Evolutionary conservation across 75 land plant species (phyloP), one percentile per base, ranked within the genome.

Genomic region (Chamaecyparis obtusa): DNA sequence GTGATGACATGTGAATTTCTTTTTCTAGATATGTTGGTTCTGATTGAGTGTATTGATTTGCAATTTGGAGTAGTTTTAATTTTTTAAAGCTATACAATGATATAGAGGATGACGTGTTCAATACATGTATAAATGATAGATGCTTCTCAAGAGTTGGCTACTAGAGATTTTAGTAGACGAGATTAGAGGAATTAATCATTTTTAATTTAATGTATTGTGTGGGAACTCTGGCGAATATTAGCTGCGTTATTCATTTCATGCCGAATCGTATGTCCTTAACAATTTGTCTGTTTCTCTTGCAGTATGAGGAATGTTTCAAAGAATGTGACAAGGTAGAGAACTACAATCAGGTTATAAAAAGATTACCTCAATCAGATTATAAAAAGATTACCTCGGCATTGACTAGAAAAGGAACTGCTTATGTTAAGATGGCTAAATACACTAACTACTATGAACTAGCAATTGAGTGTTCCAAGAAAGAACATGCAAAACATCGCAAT

Each of bases 361-460:
- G n/a, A n/a, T n/a, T n/a, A n/a, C n/a, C n/a, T n/a, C n/a, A n/a
- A n/a, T n/a, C n/a, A n/a, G n/a, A 98, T 88, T 98, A 87, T 82
- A 98, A 98, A 86, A 95, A 96, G 98, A 86, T 98, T 67, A 93
- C 99, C 44, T 92, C 88, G 82, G 99, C 99, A 37, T 89, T 98
- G 87, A 98, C 99, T 37, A 94, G 99, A 89, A 98, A 98, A 83
- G 99, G 99, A 87, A 94, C 98, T 85, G 99, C 99, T 4, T 90
- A 91, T 69, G 92, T 90, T 85, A 98, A 98, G 87, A 74, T 95
- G 89, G 98, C 97, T 21, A 96, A 95, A 86, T 88, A 87, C 81
- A 91, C 99, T 19, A 94, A 94, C 84, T 98, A 98, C 82, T 98
- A 91, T 91, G 99, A 95, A n/a, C 89, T 90, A 81, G 99, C 98